A percentile compares a stretch with the other conserved stretches of the same genome.
phyloP scores from a whole-genome alignment of 2,329 filamentous ascomycete species.

The Aciculosporium take region DNA sequence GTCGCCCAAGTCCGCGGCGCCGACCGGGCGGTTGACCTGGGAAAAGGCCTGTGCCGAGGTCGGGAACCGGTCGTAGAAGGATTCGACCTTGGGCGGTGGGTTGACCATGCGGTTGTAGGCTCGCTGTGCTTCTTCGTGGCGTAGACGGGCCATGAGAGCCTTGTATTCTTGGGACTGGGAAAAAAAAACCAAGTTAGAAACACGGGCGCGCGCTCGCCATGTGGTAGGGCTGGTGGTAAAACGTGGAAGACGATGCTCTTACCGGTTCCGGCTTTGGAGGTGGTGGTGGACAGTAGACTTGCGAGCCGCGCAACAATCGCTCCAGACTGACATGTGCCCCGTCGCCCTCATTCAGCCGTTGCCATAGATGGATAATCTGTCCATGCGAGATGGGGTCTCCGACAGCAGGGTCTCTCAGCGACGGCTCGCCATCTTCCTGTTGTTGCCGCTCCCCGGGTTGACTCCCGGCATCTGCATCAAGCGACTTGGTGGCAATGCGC shows the following conservation, averaged over 20 bases:
- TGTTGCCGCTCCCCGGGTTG: constrained; percentile 9
- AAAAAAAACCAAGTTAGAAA: constrained; percentile 7
- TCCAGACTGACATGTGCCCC: constrained; percentile 42
- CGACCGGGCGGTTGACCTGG: constrained; percentile 34
- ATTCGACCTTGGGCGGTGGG: constrained; percentile 38
- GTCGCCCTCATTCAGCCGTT: constrained; percentile 22
- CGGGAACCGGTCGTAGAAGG: constrained; percentile 46
- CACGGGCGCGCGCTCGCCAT: neutral
- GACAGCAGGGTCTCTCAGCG: constrained; percentile 32
- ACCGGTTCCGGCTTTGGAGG: constrained; percentile 66
- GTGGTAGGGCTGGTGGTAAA: too few relatives aligned
- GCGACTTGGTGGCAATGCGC: neutral
- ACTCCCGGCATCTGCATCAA: constrained; percentile 4
- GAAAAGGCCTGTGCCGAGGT: constrained; percentile 40
- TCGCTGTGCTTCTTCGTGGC: constrained; percentile 66
- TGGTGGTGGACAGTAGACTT: constrained; percentile 65
- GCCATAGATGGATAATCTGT: constrained; percentile 52
- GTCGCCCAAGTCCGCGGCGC: constrained; percentile 32
- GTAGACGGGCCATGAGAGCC: constrained; percentile 72
- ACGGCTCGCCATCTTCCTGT: constrained; percentile 32
- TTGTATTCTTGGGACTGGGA: constrained; percentile 65
- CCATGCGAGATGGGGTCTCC: constrained; percentile 59
- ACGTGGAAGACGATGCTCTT: constrained; percentile 22
- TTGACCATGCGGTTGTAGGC: constrained; percentile 71
- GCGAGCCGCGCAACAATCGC: constrained; percentile 54